Base-by-base conservation (phyloP, 2,329 filamentous ascomycete species). In the Meredithiella fracta region DNA sequence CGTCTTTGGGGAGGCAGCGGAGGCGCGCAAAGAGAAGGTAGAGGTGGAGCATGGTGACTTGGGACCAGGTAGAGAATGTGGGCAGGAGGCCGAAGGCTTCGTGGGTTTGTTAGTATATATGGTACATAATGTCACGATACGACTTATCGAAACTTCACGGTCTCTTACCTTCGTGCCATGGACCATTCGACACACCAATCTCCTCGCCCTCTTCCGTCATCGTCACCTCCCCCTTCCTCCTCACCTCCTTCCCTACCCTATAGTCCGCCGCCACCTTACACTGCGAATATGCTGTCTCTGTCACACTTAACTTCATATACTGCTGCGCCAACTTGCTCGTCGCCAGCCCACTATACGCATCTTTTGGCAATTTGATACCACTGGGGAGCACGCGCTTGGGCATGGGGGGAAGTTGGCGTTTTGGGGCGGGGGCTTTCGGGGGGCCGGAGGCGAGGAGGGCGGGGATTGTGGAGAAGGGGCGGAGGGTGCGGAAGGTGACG, bases 11-110 rank as follows among this genome's bases (percentile, higher is more conserved):
- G 62, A 96, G 79, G 67, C 82, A 83, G 61, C 92, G 85, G 63
- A 96, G 73, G 57, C 90, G 85, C 50, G 86, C 85, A 56, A 86
- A 85, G 59, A 97, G 70, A 58, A 96, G 78, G 73, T 95, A 97
- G 77, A 98, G 85, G 73, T 98, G 91, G 58, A 98, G 77, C 76
- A 95, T 94, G 37, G 90, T 92, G 47, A 97, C 83, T 69, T 97
- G 90, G 20, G 89, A 86, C 92, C 92, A 98, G 57, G 86, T 91
- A 66, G 83, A 90, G 69, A 98, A 98, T 0, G 89, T 97, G 0
- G 89, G 86, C 31, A 78, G 75, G 17, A 98, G 79, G 25, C 79
- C 79, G 60, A 95, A 79, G 53, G 83, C 87, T 94, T 63, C n/a
- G 55, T 3, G 17, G 17, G 8, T n/a, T 44, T 22, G 40, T 22